phyloP scores from a whole-genome alignment of 2,329 filamentous ascomycete genomes.

The Penicillium rolfsii region DNA sequence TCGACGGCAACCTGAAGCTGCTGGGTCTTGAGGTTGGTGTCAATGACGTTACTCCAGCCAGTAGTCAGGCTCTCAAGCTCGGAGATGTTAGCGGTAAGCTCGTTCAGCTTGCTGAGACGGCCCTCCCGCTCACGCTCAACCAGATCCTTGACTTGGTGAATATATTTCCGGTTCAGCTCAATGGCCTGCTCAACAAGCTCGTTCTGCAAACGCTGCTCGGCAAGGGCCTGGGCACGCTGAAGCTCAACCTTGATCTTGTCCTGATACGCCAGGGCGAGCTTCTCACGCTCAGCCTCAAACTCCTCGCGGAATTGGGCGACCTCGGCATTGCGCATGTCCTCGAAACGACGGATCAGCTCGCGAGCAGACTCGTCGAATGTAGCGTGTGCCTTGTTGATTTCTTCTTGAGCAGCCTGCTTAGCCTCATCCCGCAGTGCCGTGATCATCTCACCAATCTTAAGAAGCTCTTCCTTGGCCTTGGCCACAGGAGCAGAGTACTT shows the following conservation, averaged over 20 bases:
- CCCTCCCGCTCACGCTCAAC: slow-evolving; percentile 88
- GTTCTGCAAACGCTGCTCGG: slow-evolving; percentile 82
- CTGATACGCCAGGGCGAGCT: slow-evolving; percentile 76
- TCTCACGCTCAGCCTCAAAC: slow-evolving; percentile 84
- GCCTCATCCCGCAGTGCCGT: slow-evolving; percentile 70
- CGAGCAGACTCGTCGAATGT: slow-evolving; percentile 87
- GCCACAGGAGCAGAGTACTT: slow-evolving; percentile 78
- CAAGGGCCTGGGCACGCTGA: slow-evolving; percentile 75
- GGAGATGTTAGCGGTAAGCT: slow-evolving; percentile 74
- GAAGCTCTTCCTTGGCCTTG: slow-evolving; percentile 83
- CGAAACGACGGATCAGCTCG: slow-evolving; percentile 85
- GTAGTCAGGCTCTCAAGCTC: slow-evolving; percentile 86
- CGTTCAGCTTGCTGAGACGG: slow-evolving; percentile 80
- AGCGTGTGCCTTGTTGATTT: slow-evolving; percentile 70
- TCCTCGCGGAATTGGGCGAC: slow-evolving; percentile 83
- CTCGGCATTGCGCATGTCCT: slow-evolving; percentile 78
- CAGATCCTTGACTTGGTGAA: slow-evolving; percentile 73
- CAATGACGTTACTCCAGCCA: slow-evolving; percentile 88
- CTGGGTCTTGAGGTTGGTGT: slow-evolving; percentile 88
- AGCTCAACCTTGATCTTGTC: slow-evolving; percentile 77
- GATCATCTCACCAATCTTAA: slow-evolving; percentile 78
- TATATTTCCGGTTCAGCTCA: slow-evolving; percentile 81
- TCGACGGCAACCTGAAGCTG: slow-evolving; percentile 96
- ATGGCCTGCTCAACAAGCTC: slow-evolving; percentile 88
- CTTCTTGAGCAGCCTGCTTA: slow-evolving; percentile 70